These are phyloP conservation scores for Fusarium incarnatum DNA, from an alignment of 2,329 filamentous ascomycete genomes.

Conservation along the genomic window DNA sequence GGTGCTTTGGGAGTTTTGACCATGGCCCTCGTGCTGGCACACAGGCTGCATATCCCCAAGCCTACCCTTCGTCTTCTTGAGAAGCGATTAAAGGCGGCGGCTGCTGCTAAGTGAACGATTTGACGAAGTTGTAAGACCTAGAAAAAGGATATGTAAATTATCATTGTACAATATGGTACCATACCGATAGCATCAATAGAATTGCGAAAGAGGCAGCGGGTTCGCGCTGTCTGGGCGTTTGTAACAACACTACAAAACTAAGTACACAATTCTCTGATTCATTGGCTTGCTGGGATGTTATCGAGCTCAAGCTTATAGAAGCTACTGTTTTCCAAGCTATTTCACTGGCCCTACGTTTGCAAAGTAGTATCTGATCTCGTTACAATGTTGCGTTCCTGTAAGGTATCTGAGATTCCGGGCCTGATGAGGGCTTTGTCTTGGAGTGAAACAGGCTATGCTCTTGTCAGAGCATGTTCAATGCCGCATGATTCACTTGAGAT, in stretches of 20 bases:
- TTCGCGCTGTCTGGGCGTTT: slow-evolving; percentile 13
- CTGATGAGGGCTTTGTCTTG: background rate
- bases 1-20: slow-evolving; percentile 87
- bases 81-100: slow-evolving; percentile 57
- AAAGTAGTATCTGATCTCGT: background rate
- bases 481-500: background rate
- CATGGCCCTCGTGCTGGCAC: slow-evolving; percentile 82
- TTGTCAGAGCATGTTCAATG: background rate
- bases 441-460: background rate
- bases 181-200: slow-evolving; percentile 33
- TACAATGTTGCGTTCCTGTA: background rate
- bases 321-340: background rate
- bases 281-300: background rate
- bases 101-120: slow-evolving; percentile 31
- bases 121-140: slow-evolving; percentile 25
- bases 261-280: background rate
- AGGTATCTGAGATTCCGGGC: background rate
- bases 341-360: background rate
- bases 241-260: background rate
- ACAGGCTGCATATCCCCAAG: slow-evolving; percentile 79
- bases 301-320: background rate
- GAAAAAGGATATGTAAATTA: slow-evolving; percentile 38
- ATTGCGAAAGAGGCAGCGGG: slow-evolving; percentile 18
- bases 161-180: slow-evolving; percentile 44
- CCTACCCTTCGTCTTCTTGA: slow-evolving; percentile 71